Base-by-base conservation (phyloP, 1,284 basidiomycete genomes). In the Trichosporon ovoides region DNA sequence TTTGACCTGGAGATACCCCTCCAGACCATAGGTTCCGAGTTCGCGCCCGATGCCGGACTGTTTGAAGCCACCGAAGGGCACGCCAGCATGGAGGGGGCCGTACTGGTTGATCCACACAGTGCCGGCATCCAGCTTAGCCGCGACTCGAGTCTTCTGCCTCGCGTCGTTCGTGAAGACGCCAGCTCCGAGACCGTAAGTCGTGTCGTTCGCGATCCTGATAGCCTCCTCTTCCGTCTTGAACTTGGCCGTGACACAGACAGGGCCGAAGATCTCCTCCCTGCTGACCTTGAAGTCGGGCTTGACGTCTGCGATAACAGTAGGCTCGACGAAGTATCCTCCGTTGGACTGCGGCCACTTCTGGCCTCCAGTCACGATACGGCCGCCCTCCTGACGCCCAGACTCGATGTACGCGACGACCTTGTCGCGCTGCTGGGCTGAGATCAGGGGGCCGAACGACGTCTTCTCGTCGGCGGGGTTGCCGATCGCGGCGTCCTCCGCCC, bases 11-110 rank as follows among this genome's bases (percentile, higher is more conserved):
- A 85, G 87, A 71, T 94, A 89, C 65, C 85, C 85, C 20, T 91
- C 87, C 56, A 95, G 81, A 16, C 88, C 91, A 67, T 91, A 86
- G 69, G 85, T 88, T 28, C 92, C 92, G 52, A 95, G 83, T 75
- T 97, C 93, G 56, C 91, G 84, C 34, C 87, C 87, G 59, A 86
- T 83, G n/a, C 87, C 87, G 58, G 83, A 84, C 69, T 85, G 86
- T 77, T 93, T 94, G 81, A 91, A 93, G n/a, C 94, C 93, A 31
- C 93, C 94, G 68, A 96, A 96, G 1, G 94, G 92, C 37, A 91
- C 89, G 59, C 90, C 90, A 73, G 87, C 88, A 71, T 83, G 83
- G 53, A 92, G 73, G 9, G 88, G 58, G 66, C 87, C 88, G 77
- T 94, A 95, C 72, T 90, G 85, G 76, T 94, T 94, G 60, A 91